Percentiles rank a stretch among this genome's conserved stretches.
Conservation (phyloP, 495 filamentous ascomycete genomes). For the Tetracladium marchalianum region DNA sequence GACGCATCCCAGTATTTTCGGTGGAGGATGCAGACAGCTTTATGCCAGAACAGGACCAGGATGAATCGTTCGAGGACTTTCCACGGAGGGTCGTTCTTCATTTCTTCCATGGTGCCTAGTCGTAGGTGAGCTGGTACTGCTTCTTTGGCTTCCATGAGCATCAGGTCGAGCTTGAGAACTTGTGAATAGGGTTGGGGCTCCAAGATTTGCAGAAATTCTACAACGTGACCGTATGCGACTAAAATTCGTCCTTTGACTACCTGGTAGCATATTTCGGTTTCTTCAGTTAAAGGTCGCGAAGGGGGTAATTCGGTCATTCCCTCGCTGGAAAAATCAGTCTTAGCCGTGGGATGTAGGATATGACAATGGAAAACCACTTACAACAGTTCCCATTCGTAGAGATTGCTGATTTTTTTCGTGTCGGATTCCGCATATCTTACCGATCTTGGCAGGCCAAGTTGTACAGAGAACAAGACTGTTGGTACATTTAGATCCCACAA, state of each 20-base stretch:
- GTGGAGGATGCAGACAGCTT: slow-evolving; percentile 61
- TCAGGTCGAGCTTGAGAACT: slow-evolving; percentile 9
- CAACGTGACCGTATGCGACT: slow-evolving; percentile 7
- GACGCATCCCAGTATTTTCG: slow-evolving; percentile 46
- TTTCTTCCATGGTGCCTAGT: slow-evolving; percentile 12
- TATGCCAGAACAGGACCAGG: slow-evolving; percentile 61
- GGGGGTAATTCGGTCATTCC: slow-evolving; percentile 14
- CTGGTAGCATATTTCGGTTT: slow-evolving; percentile 12
- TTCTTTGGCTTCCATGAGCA: slow-evolving; percentile 9
- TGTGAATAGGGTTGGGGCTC: slow-evolving; percentile 14
- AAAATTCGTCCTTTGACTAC: slow-evolving; percentile 11
- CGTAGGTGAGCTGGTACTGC: slow-evolving; percentile 10
- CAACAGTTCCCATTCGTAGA: slow-evolving; percentile 13
- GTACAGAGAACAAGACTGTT: slow-evolving; percentile 8
- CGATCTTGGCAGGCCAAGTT: slow-evolving; percentile 9
- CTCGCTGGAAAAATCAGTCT: neutral
- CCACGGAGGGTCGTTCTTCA: slow-evolving; percentile 8
- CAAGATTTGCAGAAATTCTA: slow-evolving; percentile 12
- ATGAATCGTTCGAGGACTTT: slow-evolving; percentile 56
- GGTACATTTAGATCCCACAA: too few relatives aligned
- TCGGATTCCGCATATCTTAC: slow-evolving; percentile 13
- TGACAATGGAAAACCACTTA: too few relatives aligned
- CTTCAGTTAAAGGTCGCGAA: slow-evolving; percentile 8
- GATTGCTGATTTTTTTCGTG: slow-evolving; percentile 8
- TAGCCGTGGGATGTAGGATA: too few relatives aligned